These are phyloP conservation scores for Fusarium musae DNA, from an alignment of 2,329 filamentous ascomycete species.

Conservation along the genomic window DNA sequence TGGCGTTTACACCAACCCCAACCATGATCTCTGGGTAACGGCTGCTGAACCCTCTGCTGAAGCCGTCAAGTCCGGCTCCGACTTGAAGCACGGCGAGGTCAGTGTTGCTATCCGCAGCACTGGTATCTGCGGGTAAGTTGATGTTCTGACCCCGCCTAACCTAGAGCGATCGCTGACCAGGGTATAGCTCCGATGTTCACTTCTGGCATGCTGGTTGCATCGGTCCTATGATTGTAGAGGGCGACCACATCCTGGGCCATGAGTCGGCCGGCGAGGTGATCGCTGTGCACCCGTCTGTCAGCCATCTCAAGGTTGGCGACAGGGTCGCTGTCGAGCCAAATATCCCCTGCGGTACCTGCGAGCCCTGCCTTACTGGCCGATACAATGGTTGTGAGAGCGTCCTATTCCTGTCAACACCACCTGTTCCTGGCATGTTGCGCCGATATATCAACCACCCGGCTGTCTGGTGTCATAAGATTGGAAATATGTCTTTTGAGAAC, in stretches of 20 bases:
- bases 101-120: constrained; percentile 91
- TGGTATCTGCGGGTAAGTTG: constrained; percentile 87
- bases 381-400: constrained; percentile 96
- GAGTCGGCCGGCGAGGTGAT: constrained; percentile 89
- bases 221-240: constrained; percentile 92
- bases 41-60: constrained; percentile 81
- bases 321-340: constrained; percentile 95
- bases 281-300: constrained; percentile 84
- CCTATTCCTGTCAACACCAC: constrained; percentile 89
- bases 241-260: constrained; percentile 92
- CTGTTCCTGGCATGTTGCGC: constrained; percentile 85
- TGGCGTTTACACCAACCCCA: constrained; percentile 94
- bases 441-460: constrained; percentile 96
- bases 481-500: constrained; percentile 89
- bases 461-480: constrained; percentile 96
- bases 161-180: constrained; percentile 23
- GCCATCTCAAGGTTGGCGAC: constrained; percentile 81
- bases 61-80: constrained; percentile 74
- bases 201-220: constrained; percentile 98
- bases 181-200: constrained; percentile 84
- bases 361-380: constrained; percentile 88
- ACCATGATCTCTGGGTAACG: constrained; percentile 89
- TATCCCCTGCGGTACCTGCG: constrained; percentile 89
- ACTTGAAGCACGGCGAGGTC: constrained; percentile 83
- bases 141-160: constrained; percentile 1